Evolutionary conservation across 176 grass and related monocot species (phyloP), one percentile per base, ranked within the genome.

Genomic region (Aegilops umbellulata): DNA sequence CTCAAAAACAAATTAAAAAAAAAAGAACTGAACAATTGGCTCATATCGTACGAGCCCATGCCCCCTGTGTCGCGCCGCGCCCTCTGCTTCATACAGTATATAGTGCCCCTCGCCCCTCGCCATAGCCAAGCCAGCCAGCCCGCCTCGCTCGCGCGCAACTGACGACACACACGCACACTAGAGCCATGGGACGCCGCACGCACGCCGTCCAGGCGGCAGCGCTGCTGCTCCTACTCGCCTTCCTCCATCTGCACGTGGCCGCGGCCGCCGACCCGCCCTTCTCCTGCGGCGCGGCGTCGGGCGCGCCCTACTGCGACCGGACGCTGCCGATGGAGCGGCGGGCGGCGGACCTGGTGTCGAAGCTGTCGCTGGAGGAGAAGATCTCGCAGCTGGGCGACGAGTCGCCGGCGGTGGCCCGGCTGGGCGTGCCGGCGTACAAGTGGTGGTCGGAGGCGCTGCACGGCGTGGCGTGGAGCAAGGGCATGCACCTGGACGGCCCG

Each of bases 391-490:
- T 98, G 73, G 96, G 96, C 0, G 96, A 98, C 63, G 12, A 92
- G 29, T 87, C 96, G 0, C 91, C 93, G 1, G 83, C 93, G 19
- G 79, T 98, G 69, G 46, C 24, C 3, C 76, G 95, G 63, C 89
- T 98, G 9, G 93, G 93, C 57, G 80, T 98, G 30, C 95, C 95
- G 67, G 89, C 83, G 44, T 98, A 98, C 88, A 89, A 98, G 90
- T 98, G 95, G 95, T 98, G 95, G 95, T 95, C 93, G 1, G 95
- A 98, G 93, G 89, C 95, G 60, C 82, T 98, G 42, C 95, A 98
- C 71, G 95, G 95, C 8, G 81, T 98, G 4, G 78, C 95, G 3
- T 63, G 89, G 51, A 84, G 82, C 10, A 93, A 93, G 17, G 95
- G 95, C 57, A 77, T 95, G 38, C 91, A 92, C 85, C 94, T 95